These are phyloP conservation scores for Cnidoscolus chayamansa DNA, from an alignment of 441 rosid genomes.

Conservation along the genomic window DNA sequence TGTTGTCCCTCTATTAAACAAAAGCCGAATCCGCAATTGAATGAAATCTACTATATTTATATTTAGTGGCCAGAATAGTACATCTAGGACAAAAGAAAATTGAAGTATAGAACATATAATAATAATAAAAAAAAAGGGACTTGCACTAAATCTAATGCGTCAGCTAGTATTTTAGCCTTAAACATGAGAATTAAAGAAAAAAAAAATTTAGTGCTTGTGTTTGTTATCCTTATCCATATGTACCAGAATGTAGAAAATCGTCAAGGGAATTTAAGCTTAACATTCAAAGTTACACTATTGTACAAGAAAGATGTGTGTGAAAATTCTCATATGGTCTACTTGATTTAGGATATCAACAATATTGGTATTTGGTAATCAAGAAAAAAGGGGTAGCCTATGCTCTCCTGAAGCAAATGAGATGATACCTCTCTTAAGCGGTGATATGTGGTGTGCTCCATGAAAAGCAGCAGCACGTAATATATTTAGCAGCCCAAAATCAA, in stretches of 20 bases:
- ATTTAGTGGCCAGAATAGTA: no score
- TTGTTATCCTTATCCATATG: no score
- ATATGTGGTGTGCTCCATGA: conserved; percentile 69
- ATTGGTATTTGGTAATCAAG: conserved; percentile 6
- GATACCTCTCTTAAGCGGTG: conserved; percentile 74
- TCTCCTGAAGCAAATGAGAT: conserved; percentile 87
- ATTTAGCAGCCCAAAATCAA: conserved; percentile 83
- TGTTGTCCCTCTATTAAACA: no score
- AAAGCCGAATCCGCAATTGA: no score
- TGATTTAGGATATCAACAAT: neutral
- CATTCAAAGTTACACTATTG: neutral
- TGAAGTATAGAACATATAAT: no score
- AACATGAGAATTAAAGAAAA: no score
- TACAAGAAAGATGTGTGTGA: neutral
- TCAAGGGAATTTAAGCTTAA: neutral
- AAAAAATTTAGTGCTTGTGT: no score
- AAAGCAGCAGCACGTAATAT: conserved; percentile 79
- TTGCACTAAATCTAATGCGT: no score
- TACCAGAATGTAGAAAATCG: neutral
- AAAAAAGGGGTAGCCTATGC: conserved; percentile 52
- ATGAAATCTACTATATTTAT: no score
- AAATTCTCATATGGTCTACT: neutral
- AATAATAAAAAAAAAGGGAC: no score
- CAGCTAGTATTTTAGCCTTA: no score
- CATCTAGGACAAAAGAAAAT: no score